phyloP scores from a whole-genome alignment of 2,329 filamentous ascomycete genomes.

The Dryadomyces quercivorus region DNA sequence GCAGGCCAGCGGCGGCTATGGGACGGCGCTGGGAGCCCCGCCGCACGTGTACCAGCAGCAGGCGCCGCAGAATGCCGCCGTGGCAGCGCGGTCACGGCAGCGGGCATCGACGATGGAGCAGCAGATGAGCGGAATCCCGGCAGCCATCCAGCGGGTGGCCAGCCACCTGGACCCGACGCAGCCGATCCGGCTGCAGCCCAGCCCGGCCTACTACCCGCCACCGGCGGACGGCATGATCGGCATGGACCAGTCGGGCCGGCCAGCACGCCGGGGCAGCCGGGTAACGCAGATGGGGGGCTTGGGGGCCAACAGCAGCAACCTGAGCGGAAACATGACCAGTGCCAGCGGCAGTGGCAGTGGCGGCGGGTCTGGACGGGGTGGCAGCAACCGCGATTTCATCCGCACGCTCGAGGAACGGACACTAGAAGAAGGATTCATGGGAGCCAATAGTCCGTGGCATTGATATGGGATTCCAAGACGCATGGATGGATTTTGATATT shows the following conservation, averaged over 20 bases:
- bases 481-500: not conserved
- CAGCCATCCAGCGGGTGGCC: slow-evolving; percentile 84
- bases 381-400: slow-evolving; percentile 74
- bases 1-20: slow-evolving; percentile 50
- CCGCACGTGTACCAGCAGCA: slow-evolving; percentile 45
- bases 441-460: slow-evolving; percentile 52
- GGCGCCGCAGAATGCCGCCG: slow-evolving; percentile 60
- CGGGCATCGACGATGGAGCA: slow-evolving; percentile 95
- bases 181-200: slow-evolving; percentile 87
- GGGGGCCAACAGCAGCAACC: slow-evolving; percentile 1
- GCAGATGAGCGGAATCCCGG: slow-evolving; percentile 83
- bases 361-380: not conserved
- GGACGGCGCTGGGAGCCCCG: slow-evolving; percentile 23
- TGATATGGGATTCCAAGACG: too few species aligned
- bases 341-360: not conserved
- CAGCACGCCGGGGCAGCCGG: slow-evolving; percentile 66
- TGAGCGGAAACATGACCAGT: slow-evolving; percentile 14
- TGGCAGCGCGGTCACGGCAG: slow-evolving; percentile 57
- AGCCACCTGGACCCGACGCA: slow-evolving; percentile 92
- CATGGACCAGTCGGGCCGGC: slow-evolving; percentile 43
- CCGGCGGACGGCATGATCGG: slow-evolving; percentile 67
- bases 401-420: slow-evolving; percentile 89
- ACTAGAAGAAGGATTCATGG: slow-evolving; percentile 83
- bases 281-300: slow-evolving; percentile 42
- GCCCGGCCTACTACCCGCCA: slow-evolving; percentile 92